A percentile compares a stretch with the other conserved stretches of the same genome.
Evolutionary conservation across 2,329 filamentous ascomycete genomes (phyloP).

Genomic region (Fusarium floridanum): DNA sequence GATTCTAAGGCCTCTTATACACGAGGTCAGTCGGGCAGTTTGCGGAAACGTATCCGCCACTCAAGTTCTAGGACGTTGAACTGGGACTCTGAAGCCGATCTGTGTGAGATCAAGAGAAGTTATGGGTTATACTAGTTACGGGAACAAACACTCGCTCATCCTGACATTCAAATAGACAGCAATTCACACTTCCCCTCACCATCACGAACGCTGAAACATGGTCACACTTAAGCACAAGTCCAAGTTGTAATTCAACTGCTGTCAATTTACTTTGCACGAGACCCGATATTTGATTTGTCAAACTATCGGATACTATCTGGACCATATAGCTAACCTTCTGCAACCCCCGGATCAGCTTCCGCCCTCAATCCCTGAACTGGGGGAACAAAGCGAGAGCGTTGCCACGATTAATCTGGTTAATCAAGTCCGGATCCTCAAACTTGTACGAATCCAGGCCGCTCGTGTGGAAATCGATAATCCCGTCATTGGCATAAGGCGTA

Average conservation of each 20-base stretch:
- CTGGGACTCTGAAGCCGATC: background rate
- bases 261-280: background rate
- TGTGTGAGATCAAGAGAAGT: background rate
- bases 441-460: background rate
- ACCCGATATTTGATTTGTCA: background rate
- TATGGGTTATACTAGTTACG: too few relatives aligned
- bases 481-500: background rate
- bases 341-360: background rate
- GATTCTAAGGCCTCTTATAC: background rate
- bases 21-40: background rate
- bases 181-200: background rate
- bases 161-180: background rate
- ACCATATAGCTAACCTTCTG: background rate
- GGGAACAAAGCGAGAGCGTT: background rate
- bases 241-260: background rate
- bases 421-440: background rate
- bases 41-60: background rate
- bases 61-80: background rate
- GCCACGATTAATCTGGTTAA: background rate
- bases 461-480: background rate
- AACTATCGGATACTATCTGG: background rate
- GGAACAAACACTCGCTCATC: background rate
- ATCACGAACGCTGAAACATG: background rate
- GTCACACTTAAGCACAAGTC: background rate
- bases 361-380: background rate